These are phyloP conservation scores for Tuber melanosporum DNA, from an alignment of 495 filamentous ascomycete genomes.

Conservation along the genomic window DNA sequence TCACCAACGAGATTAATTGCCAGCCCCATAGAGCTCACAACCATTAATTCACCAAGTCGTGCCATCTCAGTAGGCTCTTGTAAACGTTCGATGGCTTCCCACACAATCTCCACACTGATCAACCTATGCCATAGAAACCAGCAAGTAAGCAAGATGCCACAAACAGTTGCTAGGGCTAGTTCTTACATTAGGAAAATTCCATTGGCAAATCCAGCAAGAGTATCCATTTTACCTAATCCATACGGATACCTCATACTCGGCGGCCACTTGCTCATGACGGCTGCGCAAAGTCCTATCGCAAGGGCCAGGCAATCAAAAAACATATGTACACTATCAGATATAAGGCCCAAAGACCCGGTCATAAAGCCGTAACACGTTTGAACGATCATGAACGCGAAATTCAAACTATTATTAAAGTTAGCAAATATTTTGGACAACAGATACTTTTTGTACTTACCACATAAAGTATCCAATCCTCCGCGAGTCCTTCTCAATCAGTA, in stretches of 20 bases:
- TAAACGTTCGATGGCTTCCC: conserved; percentile 84
- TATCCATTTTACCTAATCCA: conserved; percentile 95
- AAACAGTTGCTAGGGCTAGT: background rate
- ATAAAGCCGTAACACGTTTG: conserved; percentile 89
- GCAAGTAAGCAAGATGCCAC: background rate
- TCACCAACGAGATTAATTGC: conserved; percentile 89
- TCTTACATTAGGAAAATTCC: conserved; percentile 88
- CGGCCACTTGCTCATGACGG: conserved; percentile 96
- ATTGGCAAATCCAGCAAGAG: conserved; percentile 91
- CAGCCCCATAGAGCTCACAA: conserved; percentile 78
- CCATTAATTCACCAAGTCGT: conserved; percentile 75
- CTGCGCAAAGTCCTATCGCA: conserved; percentile 83
- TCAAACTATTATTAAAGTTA: conserved; percentile 55
- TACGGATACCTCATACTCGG: conserved; percentile 82
- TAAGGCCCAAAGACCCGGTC: conserved; percentile 84
- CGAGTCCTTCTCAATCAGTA: conserved; percentile 87
- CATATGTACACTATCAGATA: conserved; percentile 99
- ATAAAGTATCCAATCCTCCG: conserved; percentile 97
- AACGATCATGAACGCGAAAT: conserved; percentile 90
- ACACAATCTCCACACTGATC: conserved; percentile 93
- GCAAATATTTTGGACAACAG: conserved; percentile 21
- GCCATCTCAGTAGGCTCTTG: conserved; percentile 73
- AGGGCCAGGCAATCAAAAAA: conserved; percentile 97
- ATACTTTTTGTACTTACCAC: conserved; percentile 51
- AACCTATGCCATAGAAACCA: conserved; percentile 50